Base-by-base conservation (phyloP, 306 rosid genomes). In the Glycine soja region DNA sequence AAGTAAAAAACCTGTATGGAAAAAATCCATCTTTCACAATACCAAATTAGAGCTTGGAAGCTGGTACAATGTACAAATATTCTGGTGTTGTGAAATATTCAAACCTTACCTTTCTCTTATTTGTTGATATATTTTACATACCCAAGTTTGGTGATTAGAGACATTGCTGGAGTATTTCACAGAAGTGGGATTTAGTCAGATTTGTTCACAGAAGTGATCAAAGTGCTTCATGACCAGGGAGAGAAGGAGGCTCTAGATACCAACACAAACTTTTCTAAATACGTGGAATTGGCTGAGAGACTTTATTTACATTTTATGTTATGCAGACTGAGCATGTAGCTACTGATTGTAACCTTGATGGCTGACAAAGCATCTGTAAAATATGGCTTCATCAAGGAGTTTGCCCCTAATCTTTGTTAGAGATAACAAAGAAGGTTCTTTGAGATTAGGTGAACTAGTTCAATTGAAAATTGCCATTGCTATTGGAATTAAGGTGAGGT, bases 21-120 rank as follows among this genome's bases (percentile, higher is more conserved):
- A 79, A 43, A 50, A 59, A 51, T 71, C 56, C 36, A 56, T 81
- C 64, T 85, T 38, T 5, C 34, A 57, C 64, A 51, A 5, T 52
- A 54, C n/a, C 76, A 47, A 76, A 62, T 58, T 7, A 36, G 66
- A 70, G 80, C 47, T 51, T 38, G 68, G 64, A 38, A 72, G 38
- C 40, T 46, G 4, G 40, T 54, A 62, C 4, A 18, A 14, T 14
- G 30, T 75, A 32, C 56, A 56, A 58, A 19, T 56, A 51, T 76
- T 64, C 72, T 68, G 16, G 73, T 45, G 45, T 54, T 40, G 40
- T 66, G 79, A 52, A 42, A 52, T 58, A 43, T 64, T 42, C 75
- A 52, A 71, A 42, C 43, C 46, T 62, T 63, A 48, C 51, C 24
- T 10, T 53, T 64, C 42, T 51, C 30, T 30, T 74, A 9, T 74